Evolutionary conservation across 2,329 filamentous ascomycete genomes (phyloP).

Genomic region (Shiraia sp.): DNA sequence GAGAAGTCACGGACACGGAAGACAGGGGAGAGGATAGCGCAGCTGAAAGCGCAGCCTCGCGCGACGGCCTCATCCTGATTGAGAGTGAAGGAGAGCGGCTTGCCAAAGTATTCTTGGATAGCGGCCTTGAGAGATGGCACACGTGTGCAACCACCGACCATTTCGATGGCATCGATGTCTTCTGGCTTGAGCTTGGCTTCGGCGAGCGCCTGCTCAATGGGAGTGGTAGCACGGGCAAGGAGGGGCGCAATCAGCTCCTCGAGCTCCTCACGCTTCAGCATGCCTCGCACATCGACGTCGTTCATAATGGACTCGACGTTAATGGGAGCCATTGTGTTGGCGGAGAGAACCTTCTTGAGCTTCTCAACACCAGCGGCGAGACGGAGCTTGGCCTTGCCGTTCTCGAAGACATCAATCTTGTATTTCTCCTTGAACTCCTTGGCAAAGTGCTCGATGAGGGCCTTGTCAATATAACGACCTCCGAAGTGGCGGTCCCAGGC

Average conservation of each 20-base stretch:
- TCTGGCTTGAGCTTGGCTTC: constrained; percentile 89
- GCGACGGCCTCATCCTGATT: constrained; percentile 98
- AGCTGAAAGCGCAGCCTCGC: constrained; percentile 94
- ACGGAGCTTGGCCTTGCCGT: constrained; percentile 86
- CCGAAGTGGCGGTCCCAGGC: constrained; percentile 95
- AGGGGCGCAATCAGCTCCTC: constrained; percentile 88
- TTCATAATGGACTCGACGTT: constrained; percentile 99
- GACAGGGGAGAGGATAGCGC: constrained; percentile 93
- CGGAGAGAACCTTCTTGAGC: constrained; percentile 96
- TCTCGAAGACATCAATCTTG: constrained; percentile 92
- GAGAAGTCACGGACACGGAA: constrained; percentile 99
- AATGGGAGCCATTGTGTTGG: constrained; percentile 87
- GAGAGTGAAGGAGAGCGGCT: constrained; percentile 89
- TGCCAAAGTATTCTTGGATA: constrained; percentile 87
- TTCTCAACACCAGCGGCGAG: constrained; percentile 90
- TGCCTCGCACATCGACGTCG: constrained; percentile 84
- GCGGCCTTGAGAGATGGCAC: constrained; percentile 89
- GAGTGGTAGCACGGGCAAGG: constrained; percentile 70
- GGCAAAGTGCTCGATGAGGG: constrained; percentile 90
- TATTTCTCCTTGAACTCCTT: constrained; percentile 97
- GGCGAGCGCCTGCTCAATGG: constrained; percentile 89
- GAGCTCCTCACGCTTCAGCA: constrained; percentile 92
- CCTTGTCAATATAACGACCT: constrained; percentile 95
- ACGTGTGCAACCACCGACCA: constrained; percentile 93
- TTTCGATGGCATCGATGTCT: constrained; percentile 90